Percentiles rank a stretch among this genome's conserved stretches.
Evolutionary conservation across 768 basidiomycete species (phyloP).

Genomic region (Suillus placidus): DNA sequence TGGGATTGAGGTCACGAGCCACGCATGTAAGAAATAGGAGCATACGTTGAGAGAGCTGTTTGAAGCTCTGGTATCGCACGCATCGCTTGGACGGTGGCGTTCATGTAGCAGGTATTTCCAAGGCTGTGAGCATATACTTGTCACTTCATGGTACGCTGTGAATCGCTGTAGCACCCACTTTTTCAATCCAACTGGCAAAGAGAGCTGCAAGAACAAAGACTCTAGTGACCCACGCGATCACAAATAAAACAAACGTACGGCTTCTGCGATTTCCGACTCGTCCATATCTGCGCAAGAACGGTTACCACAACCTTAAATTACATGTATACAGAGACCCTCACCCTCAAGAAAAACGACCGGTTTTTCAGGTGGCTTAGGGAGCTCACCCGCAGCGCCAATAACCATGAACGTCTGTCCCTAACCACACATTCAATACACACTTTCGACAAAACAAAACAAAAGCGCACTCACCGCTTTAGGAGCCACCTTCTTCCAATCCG

Average conservation of each 20-base stretch:
- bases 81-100: conserved; percentile 91
- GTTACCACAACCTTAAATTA: background rate
- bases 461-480: conserved; percentile 69
- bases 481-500: conserved; percentile 80
- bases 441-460: background rate
- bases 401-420: conserved; percentile 92
- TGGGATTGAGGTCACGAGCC: background rate
- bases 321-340: conserved; percentile 29
- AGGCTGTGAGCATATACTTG: conserved; percentile 43
- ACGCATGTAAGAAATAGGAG: conserved; percentile 9
- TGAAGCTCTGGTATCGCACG: conserved; percentile 91
- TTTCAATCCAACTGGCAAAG: conserved; percentile 77
- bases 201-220: conserved; percentile 49
- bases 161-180: conserved; percentile 50
- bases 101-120: conserved; percentile 99
- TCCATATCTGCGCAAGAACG: conserved; percentile 68
- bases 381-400: conserved; percentile 89
- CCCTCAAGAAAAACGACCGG: conserved; percentile 87
- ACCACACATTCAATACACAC: conserved; percentile 6
- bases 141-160: background rate
- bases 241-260: conserved; percentile 47
- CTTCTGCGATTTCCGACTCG: conserved; percentile 76
- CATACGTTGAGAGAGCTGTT: conserved; percentile 63
- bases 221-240: background rate
- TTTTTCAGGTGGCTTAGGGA: conserved; percentile 84